Conservation (phyloP, 176 grass and related monocot species). For the Oryza australiensis region DNA sequence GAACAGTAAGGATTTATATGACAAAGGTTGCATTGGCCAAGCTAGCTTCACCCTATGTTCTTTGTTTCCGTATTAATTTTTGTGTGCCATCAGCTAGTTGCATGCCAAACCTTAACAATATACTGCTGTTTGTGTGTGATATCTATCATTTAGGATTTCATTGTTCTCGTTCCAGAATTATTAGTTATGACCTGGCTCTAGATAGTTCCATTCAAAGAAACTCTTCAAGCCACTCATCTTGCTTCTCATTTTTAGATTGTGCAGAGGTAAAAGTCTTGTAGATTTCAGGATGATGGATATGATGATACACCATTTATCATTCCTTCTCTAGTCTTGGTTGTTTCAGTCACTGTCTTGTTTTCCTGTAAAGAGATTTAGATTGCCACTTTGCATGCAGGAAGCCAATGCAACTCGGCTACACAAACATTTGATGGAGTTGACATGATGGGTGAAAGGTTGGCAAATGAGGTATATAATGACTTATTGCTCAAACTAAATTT, state of each 20-base stretch:
- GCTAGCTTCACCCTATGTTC: not conserved
- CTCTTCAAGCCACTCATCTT: not conserved
- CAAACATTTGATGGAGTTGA: slow-evolving; percentile 98
- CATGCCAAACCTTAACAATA: not conserved
- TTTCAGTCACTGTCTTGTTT: slow-evolving; percentile 6
- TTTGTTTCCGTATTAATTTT: not conserved
- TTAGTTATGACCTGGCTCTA: not conserved
- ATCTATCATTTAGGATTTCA: slow-evolving; percentile 25
- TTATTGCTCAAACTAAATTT: not conserved
- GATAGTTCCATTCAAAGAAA: slow-evolving; percentile 16
- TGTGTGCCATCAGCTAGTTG: slow-evolving; percentile 10
- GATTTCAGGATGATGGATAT: not conserved
- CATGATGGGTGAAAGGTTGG: slow-evolving; percentile 96
- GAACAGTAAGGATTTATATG: slow-evolving; percentile 8
- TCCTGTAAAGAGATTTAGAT: slow-evolving; percentile 29
- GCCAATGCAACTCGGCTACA: slow-evolving; percentile 88
- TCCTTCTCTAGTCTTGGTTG: not conserved
- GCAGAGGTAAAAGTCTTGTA: not conserved
- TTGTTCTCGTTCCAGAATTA: not conserved
- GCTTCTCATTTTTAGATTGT: not conserved
- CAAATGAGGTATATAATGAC: slow-evolving; percentile 73
- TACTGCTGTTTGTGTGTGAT: not conserved
- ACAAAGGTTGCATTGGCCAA: not conserved
- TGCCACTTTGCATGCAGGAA: slow-evolving; percentile 59
- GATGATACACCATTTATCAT: not conserved